Base-by-base conservation (phyloP, 441 rosid genomes). In the Melastoma candidum region DNA sequence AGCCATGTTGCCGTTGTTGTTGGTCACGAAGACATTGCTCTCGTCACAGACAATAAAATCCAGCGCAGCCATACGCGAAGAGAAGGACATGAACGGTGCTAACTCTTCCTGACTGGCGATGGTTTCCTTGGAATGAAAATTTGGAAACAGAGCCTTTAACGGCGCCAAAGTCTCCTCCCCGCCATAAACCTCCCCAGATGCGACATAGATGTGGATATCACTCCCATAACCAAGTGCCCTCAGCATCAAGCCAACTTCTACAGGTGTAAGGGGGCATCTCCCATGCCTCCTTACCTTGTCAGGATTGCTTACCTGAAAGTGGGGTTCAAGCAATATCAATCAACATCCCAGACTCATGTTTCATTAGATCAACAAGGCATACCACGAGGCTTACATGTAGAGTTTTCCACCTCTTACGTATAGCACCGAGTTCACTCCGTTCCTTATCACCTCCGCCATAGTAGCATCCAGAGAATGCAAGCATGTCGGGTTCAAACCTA, bases 401-500 rank as follows among this genome's bases (percentile, higher is more conserved):
- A 57, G 84, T 87, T 73, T 85, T 90, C 99, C 99, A 94, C 75
- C 97, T 82, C 80, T 70, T 90, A 45, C 92, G 73, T 63, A 90
- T 83, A 17, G 90, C 74, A 64, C 90, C 90, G 14, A 94, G 65
- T 61, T 85, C 94, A 57, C 59, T 75, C 60, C 73, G 80, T 74
- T 94, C 97, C 74, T 69, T 75, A 32, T 90, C 97, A 60, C 96
- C 99, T 46, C 87, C 87, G 26, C 87, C 81, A 8, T 75, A 78
- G 67, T 81, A 70, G 65, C 87, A 81, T 59, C 87, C 87, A 36
- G 83, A 81, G 76, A 78, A 81, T 49, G 97, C 99, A 49, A 94
- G 89, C 99, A 94, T 94, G 64, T 94, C 99, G 12, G 97, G 84
- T 61, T 94, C 99, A 67, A 85, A 94, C 82, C 99, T 93, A 82